Evolutionary conservation across 2,329 filamentous ascomycete species (phyloP).

Genomic region (Chlorencoelia australis): DNA sequence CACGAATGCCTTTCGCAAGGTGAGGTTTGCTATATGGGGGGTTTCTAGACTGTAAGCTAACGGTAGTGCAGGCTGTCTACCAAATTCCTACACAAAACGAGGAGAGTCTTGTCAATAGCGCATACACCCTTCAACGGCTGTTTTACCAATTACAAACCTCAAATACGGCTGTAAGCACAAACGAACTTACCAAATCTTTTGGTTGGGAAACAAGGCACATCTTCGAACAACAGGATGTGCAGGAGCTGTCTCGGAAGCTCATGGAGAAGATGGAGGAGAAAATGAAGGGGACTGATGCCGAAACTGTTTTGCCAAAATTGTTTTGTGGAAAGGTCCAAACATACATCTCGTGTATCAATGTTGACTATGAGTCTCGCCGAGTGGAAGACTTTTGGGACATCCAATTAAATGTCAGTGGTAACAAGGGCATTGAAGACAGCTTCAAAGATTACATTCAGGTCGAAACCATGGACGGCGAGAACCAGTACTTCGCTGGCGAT

Average conservation of each 20-base stretch:
- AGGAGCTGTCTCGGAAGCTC: slow-evolving; percentile 88
- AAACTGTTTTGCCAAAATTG: slow-evolving; percentile 80
- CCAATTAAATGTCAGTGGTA: slow-evolving; percentile 90
- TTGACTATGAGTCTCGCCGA: slow-evolving; percentile 91
- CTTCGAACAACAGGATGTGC: slow-evolving; percentile 97
- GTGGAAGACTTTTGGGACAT: slow-evolving; percentile 99
- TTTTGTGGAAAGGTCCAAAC: slow-evolving; percentile 98
- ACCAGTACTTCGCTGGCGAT: slow-evolving; percentile 91
- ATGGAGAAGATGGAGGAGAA: slow-evolving; percentile 96
- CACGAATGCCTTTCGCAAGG: slow-evolving; percentile 89
- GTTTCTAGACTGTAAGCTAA: slow-evolving; percentile 8
- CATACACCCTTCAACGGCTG: slow-evolving; percentile 83
- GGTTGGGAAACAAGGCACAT: slow-evolving; percentile 98
- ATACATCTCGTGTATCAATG: slow-evolving; percentile 97
- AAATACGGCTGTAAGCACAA: slow-evolving; percentile 73
- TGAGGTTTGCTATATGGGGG: slow-evolving; percentile 30
- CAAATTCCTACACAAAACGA: slow-evolving; percentile 90
- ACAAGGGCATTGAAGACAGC: slow-evolving; percentile 85
- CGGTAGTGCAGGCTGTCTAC: slow-evolving; percentile 64
- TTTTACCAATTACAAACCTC: slow-evolving; percentile 94
- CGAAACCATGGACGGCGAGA: slow-evolving; percentile 94
- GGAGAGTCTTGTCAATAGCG: slow-evolving; percentile 72
- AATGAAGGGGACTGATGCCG: slow-evolving; percentile 93
- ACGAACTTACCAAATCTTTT: slow-evolving; percentile 90
- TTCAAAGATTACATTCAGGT: slow-evolving; percentile 96